Conservation (phyloP, 371 early-diverging fungal genomes). For the Syncephalastrum contaminatum region DNA sequence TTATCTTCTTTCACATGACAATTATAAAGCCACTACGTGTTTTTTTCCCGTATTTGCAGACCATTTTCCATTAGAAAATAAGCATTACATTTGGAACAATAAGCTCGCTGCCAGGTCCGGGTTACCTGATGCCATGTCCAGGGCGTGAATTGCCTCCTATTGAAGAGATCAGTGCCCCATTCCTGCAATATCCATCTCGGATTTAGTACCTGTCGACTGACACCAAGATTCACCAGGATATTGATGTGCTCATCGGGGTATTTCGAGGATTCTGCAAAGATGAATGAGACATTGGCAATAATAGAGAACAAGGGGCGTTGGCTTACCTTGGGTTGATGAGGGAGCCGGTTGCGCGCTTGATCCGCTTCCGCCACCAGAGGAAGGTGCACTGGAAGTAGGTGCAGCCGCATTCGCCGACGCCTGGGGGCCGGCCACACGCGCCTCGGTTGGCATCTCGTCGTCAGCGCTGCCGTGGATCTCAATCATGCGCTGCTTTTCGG, state of each 20-base stretch:
- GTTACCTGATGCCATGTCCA: slow-evolving; percentile 83
- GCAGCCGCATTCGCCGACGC: slow-evolving; percentile 33
- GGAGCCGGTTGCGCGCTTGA: slow-evolving; percentile 14
- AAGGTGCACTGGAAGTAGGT: slow-evolving; percentile 9
- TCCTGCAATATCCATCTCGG: background rate
- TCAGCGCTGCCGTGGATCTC: slow-evolving; percentile 46
- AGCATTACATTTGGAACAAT: slow-evolving; percentile 50
- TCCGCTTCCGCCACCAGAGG: too few relatives aligned
- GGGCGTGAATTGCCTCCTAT: slow-evolving; percentile 74
- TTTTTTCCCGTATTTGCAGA: too few relatives aligned
- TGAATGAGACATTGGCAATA: background rate
- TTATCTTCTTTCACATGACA: slow-evolving; percentile 4
- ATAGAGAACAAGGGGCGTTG: too few relatives aligned
- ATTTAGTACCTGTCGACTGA: slow-evolving; percentile 36
- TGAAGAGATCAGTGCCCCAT: slow-evolving; percentile 12
- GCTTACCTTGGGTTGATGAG: slow-evolving; percentile 12
- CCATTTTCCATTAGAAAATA: too few relatives aligned
- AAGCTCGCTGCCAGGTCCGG: slow-evolving; percentile 85
- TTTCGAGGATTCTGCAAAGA: slow-evolving; percentile 4
- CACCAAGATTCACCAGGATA: slow-evolving; percentile 39
- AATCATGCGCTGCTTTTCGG: slow-evolving; percentile 62
- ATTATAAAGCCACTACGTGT: background rate
- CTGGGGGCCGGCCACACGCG: slow-evolving; percentile 31
- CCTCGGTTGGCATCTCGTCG: slow-evolving; percentile 39
- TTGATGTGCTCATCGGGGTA: slow-evolving; percentile 44